phyloP scores from a whole-genome alignment of 2,329 filamentous ascomycete species.

The Fusarium sp. region DNA sequence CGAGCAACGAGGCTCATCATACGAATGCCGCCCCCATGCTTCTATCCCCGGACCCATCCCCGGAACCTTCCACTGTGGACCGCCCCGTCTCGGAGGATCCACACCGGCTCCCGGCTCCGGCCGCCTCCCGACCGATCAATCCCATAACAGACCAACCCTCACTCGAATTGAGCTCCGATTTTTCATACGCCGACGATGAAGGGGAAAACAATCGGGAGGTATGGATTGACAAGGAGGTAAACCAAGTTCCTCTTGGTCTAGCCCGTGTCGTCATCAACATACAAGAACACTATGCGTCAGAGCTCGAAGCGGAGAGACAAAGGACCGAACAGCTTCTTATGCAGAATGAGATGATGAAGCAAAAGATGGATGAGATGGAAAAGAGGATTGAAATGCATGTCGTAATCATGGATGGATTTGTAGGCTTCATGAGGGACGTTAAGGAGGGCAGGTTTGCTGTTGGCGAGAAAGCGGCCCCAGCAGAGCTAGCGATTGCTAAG shows the following conservation, averaged over 20 bases:
- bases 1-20: not conserved
- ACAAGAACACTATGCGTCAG: slow-evolving; percentile 33
- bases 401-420: slow-evolving; percentile 34
- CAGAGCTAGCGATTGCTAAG: slow-evolving; percentile 22
- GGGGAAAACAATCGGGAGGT: fast-evolving
- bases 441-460: slow-evolving; percentile 12
- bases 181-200: not conserved
- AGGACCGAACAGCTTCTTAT: not conserved
- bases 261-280: slow-evolving; percentile 31
- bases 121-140: not conserved
- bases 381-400: slow-evolving; percentile 30
- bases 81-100: slow-evolving; percentile 17
- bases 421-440: slow-evolving; percentile 30
- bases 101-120: slow-evolving; percentile 15
- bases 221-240: not conserved
- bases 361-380: slow-evolving; percentile 18
- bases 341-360: slow-evolving; percentile 7
- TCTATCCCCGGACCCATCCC: slow-evolving; percentile 24
- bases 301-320: slow-evolving; percentile 26
- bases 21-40: not conserved
- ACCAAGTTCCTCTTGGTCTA: slow-evolving; percentile 17
- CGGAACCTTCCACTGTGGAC: slow-evolving; percentile 19
- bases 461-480: not conserved
- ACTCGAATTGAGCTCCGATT: not conserved
- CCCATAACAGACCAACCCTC: not conserved